Conservation (phyloP, 2,329 filamentous ascomycete species). For the Sporothrix variecibatus region DNA sequence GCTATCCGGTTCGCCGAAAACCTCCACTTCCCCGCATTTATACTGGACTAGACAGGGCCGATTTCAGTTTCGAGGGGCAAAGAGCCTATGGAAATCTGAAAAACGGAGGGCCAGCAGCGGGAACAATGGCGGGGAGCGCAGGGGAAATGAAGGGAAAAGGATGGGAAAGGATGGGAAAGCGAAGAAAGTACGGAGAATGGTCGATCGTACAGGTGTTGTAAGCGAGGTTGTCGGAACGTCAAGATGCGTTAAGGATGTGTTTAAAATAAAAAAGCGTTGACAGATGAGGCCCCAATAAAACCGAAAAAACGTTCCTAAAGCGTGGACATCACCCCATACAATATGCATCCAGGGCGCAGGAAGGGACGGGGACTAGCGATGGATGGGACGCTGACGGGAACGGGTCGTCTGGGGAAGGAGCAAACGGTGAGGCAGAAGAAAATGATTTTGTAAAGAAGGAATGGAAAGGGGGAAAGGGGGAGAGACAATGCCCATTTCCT, state of each 20-base stretch:
- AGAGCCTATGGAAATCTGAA: not conserved
- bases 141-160: not conserved
- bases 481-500: not conserved
- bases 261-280: not conserved
- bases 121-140: not conserved
- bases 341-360: not conserved
- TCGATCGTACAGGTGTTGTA: not conserved
- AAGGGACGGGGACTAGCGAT: not conserved
- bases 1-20: slow-evolving; percentile 27
- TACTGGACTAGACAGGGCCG: slow-evolving; percentile 13
- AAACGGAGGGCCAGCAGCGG: not conserved
- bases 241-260: no score
- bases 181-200: not conserved
- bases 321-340: slow-evolving; percentile 7
- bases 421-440: not conserved
- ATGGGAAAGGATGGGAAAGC: not conserved
- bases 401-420: not conserved
- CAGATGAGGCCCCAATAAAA: not conserved
- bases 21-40: slow-evolving; percentile 30
- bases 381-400: slow-evolving; percentile 14
- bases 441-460: not conserved
- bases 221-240: not conserved
- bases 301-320: not conserved
- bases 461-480: not conserved
- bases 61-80: not conserved